A percentile compares a stretch with the other conserved stretches of the same genome.
These are phyloP conservation scores for Linum usitatissimum DNA, from an alignment of 345 rosid genomes.

Conservation along the genomic window DNA sequence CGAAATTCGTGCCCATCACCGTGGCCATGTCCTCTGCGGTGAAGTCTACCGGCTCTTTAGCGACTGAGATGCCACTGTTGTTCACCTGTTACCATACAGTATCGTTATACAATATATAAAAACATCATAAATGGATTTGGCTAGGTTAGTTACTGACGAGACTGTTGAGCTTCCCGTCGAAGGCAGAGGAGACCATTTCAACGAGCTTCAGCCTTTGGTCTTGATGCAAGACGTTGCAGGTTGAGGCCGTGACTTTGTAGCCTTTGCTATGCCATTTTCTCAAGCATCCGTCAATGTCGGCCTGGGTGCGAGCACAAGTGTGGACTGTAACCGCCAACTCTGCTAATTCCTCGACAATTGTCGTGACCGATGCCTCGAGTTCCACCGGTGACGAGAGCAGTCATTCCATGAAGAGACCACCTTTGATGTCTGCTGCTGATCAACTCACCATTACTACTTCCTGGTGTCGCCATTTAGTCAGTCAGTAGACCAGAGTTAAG, in stretches of 20 bases:
- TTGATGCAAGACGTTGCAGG: background rate
- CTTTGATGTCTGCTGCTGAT: background rate
- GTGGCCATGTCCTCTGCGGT: background rate
- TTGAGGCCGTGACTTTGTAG: background rate
- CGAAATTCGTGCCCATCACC: slow-evolving; percentile 2
- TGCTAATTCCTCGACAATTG: background rate
- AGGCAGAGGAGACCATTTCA: background rate
- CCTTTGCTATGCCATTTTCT: background rate
- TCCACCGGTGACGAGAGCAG: background rate
- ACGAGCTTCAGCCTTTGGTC: background rate
- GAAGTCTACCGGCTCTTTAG: background rate
- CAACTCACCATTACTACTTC: no score
- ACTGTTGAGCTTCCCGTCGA: background rate
- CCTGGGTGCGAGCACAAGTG: background rate
- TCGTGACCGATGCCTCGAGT: background rate
- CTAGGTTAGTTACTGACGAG: background rate
- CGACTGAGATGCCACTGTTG: background rate
- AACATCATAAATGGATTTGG: no score
- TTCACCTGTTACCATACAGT: background rate
- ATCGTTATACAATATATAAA: no score
- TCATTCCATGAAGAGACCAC: background rate
- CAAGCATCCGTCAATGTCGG: background rate
- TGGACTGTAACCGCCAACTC: background rate
- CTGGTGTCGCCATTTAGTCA: no score
- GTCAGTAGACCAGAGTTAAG: no score